A percentile compares a stretch with the other conserved stretches of the same genome.
Conservation (phyloP, 148 eudicot genomes). For the Euryodendron excelsum region DNA sequence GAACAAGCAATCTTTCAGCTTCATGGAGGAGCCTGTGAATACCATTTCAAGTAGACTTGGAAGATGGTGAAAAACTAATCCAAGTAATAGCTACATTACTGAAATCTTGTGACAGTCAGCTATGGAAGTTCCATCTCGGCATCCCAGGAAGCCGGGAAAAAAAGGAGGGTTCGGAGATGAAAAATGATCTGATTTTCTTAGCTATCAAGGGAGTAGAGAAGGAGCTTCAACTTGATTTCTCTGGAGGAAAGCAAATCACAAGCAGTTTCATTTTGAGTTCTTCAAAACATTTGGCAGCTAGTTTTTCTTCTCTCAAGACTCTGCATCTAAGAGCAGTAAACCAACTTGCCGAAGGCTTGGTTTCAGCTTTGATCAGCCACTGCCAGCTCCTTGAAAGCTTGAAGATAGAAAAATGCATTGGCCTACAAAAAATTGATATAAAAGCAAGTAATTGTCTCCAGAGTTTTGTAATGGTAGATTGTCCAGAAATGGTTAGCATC, state of each 20-base stretch:
- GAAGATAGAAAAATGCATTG: slow-evolving; percentile 25
- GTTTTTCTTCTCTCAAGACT: too few relatives aligned
- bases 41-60: slow-evolving; percentile 3
- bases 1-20: slow-evolving; percentile 19
- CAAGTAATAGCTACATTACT: neutral
- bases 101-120: neutral
- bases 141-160: neutral
- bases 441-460: slow-evolving; percentile 10
- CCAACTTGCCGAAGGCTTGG: neutral
- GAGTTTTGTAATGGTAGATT: slow-evolving; percentile 9
- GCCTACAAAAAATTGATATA: slow-evolving; percentile 13
- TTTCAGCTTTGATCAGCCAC: slow-evolving; percentile 15
- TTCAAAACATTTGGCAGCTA: too few relatives aligned
- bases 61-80: neutral
- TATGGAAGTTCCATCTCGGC: slow-evolving; percentile 8
- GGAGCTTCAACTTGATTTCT: slow-evolving; percentile 22
- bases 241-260: too few relatives aligned
- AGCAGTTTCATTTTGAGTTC: too few relatives aligned
- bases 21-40: slow-evolving; percentile 17
- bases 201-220: slow-evolving; percentile 14
- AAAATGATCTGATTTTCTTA: neutral
- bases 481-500: slow-evolving; percentile 8
- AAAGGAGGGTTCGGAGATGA: neutral
- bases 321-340: too few relatives aligned
- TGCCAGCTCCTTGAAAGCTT: slow-evolving; percentile 16